These are phyloP conservation scores for Cladosporium sphaerospermum DNA, from an alignment of 2,329 filamentous ascomycete species.

Conservation along the genomic window DNA sequence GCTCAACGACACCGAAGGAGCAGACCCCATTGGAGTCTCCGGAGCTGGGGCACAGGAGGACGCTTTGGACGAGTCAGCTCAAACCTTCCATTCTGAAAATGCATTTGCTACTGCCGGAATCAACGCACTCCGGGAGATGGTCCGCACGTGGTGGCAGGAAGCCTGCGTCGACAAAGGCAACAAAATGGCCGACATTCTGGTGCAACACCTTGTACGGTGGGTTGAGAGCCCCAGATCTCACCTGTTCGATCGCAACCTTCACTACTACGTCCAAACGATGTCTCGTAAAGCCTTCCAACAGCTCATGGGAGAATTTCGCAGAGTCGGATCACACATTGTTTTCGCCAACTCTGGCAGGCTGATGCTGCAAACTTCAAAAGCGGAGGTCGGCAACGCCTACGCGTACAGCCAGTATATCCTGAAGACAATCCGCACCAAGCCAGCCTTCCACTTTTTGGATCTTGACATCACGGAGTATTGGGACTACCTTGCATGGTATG, in stretches of 20 bases:
- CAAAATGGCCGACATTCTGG: slow-evolving; percentile 94
- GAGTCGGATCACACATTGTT: slow-evolving; percentile 91
- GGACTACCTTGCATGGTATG: slow-evolving; percentile 98
- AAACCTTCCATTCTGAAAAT: slow-evolving; percentile 74
- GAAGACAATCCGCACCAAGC: slow-evolving; percentile 92
- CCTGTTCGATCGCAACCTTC: slow-evolving; percentile 87
- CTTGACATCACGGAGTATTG: slow-evolving; percentile 98
- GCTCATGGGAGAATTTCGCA: slow-evolving; percentile 91
- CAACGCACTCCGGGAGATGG: slow-evolving; percentile 90
- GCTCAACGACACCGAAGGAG: slow-evolving; percentile 91
- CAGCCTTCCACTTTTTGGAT: slow-evolving; percentile 94
- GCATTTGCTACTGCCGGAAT: slow-evolving; percentile 91
- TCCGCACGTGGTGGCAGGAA: slow-evolving; percentile 96
- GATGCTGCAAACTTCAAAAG: slow-evolving; percentile 90
- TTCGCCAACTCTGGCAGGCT: slow-evolving; percentile 87
- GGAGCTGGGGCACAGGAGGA: slow-evolving; percentile 60
- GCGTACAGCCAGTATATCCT: slow-evolving; percentile 97
- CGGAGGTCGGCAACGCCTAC: slow-evolving; percentile 91
- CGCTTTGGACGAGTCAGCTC: slow-evolving; percentile 54
- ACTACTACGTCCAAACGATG: slow-evolving; percentile 99
- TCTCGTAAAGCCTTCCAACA: slow-evolving; percentile 95
- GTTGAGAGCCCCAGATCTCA: slow-evolving; percentile 89
- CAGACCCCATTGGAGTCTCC: slow-evolving; percentile 80
- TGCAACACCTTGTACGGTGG: slow-evolving; percentile 96
- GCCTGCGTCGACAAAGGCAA: slow-evolving; percentile 65